Evolutionary conservation across 2,329 filamentous ascomycete species (phyloP).

Genomic region (Diplodia corticola): DNA sequence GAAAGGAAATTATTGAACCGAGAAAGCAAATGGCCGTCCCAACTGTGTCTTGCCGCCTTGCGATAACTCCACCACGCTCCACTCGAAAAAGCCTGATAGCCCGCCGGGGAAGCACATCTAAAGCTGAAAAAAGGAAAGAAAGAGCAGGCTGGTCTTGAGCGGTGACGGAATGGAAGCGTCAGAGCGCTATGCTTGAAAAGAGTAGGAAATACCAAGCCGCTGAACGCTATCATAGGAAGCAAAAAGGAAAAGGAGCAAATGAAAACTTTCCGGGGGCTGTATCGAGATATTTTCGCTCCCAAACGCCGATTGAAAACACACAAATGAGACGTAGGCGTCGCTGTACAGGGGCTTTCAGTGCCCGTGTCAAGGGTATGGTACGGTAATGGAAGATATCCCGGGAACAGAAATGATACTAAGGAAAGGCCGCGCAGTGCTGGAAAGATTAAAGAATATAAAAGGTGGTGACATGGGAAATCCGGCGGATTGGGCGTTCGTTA

Average conservation of each 20-base stretch:
- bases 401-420: slow-evolving; percentile 2
- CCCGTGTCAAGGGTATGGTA: slow-evolving; percentile 22
- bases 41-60: slow-evolving; percentile 1
- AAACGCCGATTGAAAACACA: slow-evolving; percentile 13
- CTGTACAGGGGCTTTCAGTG: slow-evolving; percentile 18
- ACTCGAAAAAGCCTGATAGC: background rate
- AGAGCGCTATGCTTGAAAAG: slow-evolving; percentile 15
- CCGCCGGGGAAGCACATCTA: background rate
- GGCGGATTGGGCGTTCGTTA: slow-evolving; percentile 42
- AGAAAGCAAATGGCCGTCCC: slow-evolving; percentile 15
- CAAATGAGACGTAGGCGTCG: slow-evolving; percentile 23
- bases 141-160: slow-evolving; percentile 1
- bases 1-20: slow-evolving; percentile 9
- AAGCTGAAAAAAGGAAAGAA: background rate
- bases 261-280: slow-evolving; percentile 6
- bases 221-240: slow-evolving; percentile 18
- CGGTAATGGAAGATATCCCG: slow-evolving; percentile 16
- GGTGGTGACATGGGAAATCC: background rate
- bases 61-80: background rate
- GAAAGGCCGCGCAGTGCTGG: slow-evolving; percentile 4
- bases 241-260: slow-evolving; percentile 10
- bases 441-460: slow-evolving; percentile 5
- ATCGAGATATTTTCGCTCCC: slow-evolving; percentile 18
- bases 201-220: slow-evolving; percentile 8
- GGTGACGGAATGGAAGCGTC: background rate